These are phyloP conservation scores for Alternaria metachromatica DNA, from an alignment of 2,329 filamentous ascomycete species.

Conservation along the genomic window DNA sequence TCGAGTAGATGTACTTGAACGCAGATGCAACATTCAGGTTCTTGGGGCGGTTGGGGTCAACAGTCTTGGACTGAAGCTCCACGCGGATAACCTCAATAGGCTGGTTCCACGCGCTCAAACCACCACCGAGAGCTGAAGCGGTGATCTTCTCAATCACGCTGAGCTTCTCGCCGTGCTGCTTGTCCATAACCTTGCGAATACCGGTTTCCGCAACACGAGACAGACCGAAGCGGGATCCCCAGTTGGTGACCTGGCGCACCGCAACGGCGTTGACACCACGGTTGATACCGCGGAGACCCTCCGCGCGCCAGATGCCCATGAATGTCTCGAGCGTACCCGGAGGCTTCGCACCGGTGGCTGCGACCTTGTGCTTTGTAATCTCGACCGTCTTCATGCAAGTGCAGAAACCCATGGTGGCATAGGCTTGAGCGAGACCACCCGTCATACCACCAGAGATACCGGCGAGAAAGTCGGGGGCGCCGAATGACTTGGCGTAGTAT, in stretches of 20 bases:
- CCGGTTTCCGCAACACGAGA: constrained; percentile 88
- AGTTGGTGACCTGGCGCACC: constrained; percentile 99
- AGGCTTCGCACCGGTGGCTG: constrained; percentile 79
- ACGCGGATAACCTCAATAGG: constrained; percentile 99
- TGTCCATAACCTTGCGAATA: constrained; percentile 79
- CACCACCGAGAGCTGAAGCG: constrained; percentile 86
- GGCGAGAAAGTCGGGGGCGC: constrained; percentile 83
- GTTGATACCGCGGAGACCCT: constrained; percentile 96
- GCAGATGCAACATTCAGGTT: constrained; percentile 95
- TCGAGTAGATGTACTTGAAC: constrained; percentile 83
- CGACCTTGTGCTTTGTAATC: constrained; percentile 98
- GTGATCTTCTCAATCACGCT: constrained; percentile 84
- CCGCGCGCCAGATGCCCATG: constrained; percentile 93
- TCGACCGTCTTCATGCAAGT: constrained; percentile 99
- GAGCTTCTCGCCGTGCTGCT: constrained; percentile 81
- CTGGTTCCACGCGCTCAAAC: constrained; percentile 97
- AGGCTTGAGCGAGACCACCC: constrained; percentile 95
- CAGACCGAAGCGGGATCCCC: constrained; percentile 95
- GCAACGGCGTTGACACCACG: constrained; percentile 98
- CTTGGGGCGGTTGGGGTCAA: constrained; percentile 96
- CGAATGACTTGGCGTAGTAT: constrained; percentile 83
- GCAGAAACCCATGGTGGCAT: constrained; percentile 99
- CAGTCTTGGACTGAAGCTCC: constrained; percentile 99
- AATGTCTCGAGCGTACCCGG: constrained; percentile 94
- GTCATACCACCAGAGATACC: constrained; percentile 92